These are phyloP conservation scores for Pseudovirgaria hyperparasitica DNA, from an alignment of 2,329 filamentous ascomycete genomes.

Conservation along the genomic window DNA sequence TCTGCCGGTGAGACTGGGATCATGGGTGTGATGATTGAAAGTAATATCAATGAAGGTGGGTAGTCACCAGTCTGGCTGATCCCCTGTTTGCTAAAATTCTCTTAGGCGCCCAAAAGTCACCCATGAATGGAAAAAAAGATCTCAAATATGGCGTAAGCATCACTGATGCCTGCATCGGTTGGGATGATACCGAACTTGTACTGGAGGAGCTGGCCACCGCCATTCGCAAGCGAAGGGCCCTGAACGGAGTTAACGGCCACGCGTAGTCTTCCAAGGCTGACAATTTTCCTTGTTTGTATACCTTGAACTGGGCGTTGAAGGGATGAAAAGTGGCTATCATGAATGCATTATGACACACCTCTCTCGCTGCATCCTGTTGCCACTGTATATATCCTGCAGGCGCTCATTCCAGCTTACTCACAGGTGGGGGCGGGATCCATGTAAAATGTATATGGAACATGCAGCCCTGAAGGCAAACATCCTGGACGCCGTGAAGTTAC, in stretches of 20 bases:
- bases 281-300: too few relatives aligned
- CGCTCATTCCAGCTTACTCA: too few relatives aligned
- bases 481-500: too few relatives aligned
- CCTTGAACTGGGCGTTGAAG: too few relatives aligned
- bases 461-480: too few relatives aligned
- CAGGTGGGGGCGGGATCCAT: too few relatives aligned
- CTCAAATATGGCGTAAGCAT: constrained; percentile 93
- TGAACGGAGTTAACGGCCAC: constrained; percentile 21
- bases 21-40: constrained; percentile 99
- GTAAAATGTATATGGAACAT: too few relatives aligned
- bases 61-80: constrained; percentile 4
- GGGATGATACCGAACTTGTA: constrained; percentile 75
- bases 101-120: constrained; percentile 80
- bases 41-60: constrained; percentile 83
- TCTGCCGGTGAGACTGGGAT: constrained; percentile 71
- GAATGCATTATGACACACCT: too few relatives aligned
- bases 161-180: constrained; percentile 92
- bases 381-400: too few relatives aligned
- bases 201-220: constrained; percentile 68
- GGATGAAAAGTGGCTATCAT: too few relatives aligned
- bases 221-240: constrained; percentile 58
- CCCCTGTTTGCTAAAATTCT: constrained; percentile 1
- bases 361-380: too few relatives aligned
- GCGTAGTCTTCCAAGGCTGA: constrained; percentile 10
- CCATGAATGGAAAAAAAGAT: constrained; percentile 68